These are phyloP conservation scores for Ceratocystis eucalypticola DNA, from an alignment of 2,329 filamentous ascomycete genomes.

Conservation along the genomic window DNA sequence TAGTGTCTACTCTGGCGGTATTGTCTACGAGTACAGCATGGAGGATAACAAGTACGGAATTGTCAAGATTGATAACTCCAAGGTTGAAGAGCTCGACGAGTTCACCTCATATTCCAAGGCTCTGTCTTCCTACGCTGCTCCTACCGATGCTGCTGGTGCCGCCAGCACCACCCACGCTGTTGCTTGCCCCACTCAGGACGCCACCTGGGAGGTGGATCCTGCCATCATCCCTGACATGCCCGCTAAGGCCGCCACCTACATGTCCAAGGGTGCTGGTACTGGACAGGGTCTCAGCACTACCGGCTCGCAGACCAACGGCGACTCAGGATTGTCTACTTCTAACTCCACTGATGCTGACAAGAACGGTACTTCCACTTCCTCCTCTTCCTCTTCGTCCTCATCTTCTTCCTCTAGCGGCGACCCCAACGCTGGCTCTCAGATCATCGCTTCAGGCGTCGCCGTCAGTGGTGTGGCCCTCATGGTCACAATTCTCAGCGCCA, in stretches of 20 bases:
- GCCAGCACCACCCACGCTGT: conserved; percentile 34
- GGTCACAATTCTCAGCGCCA: conserved; percentile 30
- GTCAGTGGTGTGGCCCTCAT: conserved; percentile 27
- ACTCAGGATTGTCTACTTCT: conserved; percentile 35
- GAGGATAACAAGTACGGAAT: conserved; percentile 72
- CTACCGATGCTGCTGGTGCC: conserved; percentile 38
- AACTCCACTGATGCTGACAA: conserved; percentile 27
- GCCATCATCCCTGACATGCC: conserved; percentile 41
- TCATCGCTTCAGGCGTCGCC: conserved; percentile 24
- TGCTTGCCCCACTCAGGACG: conserved; percentile 37
- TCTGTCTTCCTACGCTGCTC: conserved; percentile 36
- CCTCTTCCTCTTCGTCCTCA: conserved; percentile 20
- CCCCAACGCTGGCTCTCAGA: conserved; percentile 25
- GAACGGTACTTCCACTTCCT: conserved; percentile 14
- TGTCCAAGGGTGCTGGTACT: conserved; percentile 39
- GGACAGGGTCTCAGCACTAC: conserved; percentile 40
- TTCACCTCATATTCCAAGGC: conserved; percentile 43
- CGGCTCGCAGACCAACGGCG: conserved; percentile 41
- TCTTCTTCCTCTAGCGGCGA: conserved; percentile 20
- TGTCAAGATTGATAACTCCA: conserved; percentile 45
- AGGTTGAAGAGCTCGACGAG: conserved; percentile 45
- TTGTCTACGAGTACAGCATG: conserved; percentile 88
- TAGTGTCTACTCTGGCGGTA: conserved; percentile 79
- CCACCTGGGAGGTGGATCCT: conserved; percentile 38
- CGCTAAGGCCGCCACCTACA: conserved; percentile 36